phyloP scores from a whole-genome alignment of 2,329 filamentous ascomycete species.

The Pestalotiopsis sp. region DNA sequence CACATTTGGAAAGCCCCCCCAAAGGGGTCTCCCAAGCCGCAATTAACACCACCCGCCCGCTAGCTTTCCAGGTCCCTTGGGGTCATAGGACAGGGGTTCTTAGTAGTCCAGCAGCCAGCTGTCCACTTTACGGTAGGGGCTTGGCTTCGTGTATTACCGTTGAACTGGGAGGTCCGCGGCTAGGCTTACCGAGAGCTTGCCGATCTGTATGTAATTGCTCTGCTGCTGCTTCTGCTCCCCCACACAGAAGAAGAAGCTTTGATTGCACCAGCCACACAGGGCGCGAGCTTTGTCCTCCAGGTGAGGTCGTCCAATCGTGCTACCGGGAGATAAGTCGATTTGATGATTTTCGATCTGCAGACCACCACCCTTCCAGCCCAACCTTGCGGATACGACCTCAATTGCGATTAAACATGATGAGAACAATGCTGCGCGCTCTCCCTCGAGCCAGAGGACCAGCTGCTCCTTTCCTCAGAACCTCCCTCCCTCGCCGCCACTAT shows the following conservation, averaged over 20 bases:
- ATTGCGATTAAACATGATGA: neutral
- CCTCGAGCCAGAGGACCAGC: neutral
- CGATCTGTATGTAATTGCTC: neutral
- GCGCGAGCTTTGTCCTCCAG: neutral
- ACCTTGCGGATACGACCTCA: neutral
- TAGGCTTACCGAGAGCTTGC: neutral
- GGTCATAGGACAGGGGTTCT: neutral
- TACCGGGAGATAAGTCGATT: neutral
- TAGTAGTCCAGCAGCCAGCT: neutral
- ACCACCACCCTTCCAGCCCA: neutral
- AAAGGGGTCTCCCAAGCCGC: neutral
- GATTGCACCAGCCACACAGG: neutral
- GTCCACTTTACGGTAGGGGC: neutral
- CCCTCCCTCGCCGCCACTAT: neutral
- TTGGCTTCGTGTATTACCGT: neutral
- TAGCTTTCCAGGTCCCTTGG: neutral
- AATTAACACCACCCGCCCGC: neutral
- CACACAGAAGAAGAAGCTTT: neutral
- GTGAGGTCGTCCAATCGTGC: neutral
- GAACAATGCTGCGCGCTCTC: neutral
- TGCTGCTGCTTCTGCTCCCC: neutral
- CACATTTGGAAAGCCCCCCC: neutral
- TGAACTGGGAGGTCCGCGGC: neutral
- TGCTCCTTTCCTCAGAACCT: neutral
- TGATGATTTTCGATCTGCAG: neutral